Evolutionary conservation across 495 filamentous ascomycete genomes (phyloP), one percentile per base, ranked within the genome.

Genomic region (Penicillium odoratum): DNA sequence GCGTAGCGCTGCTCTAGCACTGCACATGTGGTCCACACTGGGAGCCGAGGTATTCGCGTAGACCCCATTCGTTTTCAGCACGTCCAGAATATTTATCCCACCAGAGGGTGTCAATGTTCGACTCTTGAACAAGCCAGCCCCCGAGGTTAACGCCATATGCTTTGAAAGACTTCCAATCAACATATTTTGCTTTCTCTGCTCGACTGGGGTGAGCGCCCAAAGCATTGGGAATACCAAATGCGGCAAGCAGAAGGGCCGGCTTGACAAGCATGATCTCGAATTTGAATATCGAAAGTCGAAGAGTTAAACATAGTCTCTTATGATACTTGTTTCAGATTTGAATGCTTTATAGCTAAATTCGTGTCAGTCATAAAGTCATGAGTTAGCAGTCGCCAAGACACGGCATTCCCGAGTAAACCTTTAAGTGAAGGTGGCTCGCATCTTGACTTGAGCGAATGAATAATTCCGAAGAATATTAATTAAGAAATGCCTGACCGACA

Each of bases 91-190:
- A 56, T 11, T 48, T 56, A 8, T 26, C 48, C 69, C 69, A 72
- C 59, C 64, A 74, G 0, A 49, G 5, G 3, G 58, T 67, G 57
- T 69, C 66, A 33, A 72, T 69, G 9, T 64, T 69, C 26, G 69
- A 68, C 51, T 74, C 71, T 57, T 74, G 69, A 4, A 62, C 65
- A 0, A 74, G 66, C 71, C 69, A 72, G 40, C 69, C 71, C 9
- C 71, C 69, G 11, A 74, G 62, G 45, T 74, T 74, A 42, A 64
- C 66, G 26, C 68, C 68, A 43, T 69, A 48, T 30, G 58, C 66
- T 7, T 60, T 53, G 52, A 67, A 71, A 11, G 61, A 68, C 34
- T 50, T 53, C 67, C 69, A 70, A 52, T 72, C 49, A 36, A 36
- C 8, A 36, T 36, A 36, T 36, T 36, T 8, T 0, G 8, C 33